These are phyloP conservation scores for Russula virescens DNA, from an alignment of 768 basidiomycete genomes.

Conservation along the genomic window DNA sequence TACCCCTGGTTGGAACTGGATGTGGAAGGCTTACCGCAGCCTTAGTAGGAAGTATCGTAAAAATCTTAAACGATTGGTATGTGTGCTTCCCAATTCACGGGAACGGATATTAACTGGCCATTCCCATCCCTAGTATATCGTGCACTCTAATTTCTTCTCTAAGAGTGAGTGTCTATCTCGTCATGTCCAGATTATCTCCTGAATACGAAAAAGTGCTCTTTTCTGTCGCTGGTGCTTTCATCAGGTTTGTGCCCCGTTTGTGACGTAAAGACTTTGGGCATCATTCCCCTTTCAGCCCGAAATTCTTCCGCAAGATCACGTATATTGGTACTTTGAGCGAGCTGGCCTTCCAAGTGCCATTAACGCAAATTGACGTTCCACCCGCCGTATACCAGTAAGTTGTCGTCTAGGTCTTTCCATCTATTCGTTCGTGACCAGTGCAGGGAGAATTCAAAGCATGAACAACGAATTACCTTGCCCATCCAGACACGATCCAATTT, in stretches of 20 bases:
- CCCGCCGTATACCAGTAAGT: slow-evolving; percentile 78
- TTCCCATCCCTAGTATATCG: slow-evolving; percentile 54
- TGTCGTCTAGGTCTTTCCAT: background rate
- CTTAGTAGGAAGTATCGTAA: slow-evolving; percentile 80
- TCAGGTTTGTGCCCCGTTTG: slow-evolving; percentile 47
- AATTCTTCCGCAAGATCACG: slow-evolving; percentile 80
- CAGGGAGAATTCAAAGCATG: slow-evolving; percentile 77
- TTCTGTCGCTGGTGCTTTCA: slow-evolving; percentile 80
- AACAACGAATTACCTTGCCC: slow-evolving; percentile 63
- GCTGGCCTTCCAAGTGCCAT: slow-evolving; percentile 66
- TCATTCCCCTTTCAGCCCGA: slow-evolving; percentile 49
- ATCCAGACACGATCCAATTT: slow-evolving; percentile 52
- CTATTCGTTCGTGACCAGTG: background rate
- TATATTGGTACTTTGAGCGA: slow-evolving; percentile 76
- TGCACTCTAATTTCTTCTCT: slow-evolving; percentile 83
- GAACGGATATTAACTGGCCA: slow-evolving; percentile 14
- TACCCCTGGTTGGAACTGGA: slow-evolving; percentile 82
- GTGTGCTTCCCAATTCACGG: slow-evolving; percentile 26
- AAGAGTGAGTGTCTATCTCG: slow-evolving; percentile 50
- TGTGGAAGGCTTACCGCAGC: slow-evolving; percentile 85
- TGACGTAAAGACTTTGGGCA: background rate
- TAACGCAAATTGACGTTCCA: slow-evolving; percentile 85
- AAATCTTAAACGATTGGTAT: slow-evolving; percentile 75
- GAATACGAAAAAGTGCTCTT: slow-evolving; percentile 61
- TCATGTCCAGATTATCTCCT: background rate